Base-by-base conservation (phyloP, 2,329 filamentous ascomycete species). In the Claviceps pusilla region DNA sequence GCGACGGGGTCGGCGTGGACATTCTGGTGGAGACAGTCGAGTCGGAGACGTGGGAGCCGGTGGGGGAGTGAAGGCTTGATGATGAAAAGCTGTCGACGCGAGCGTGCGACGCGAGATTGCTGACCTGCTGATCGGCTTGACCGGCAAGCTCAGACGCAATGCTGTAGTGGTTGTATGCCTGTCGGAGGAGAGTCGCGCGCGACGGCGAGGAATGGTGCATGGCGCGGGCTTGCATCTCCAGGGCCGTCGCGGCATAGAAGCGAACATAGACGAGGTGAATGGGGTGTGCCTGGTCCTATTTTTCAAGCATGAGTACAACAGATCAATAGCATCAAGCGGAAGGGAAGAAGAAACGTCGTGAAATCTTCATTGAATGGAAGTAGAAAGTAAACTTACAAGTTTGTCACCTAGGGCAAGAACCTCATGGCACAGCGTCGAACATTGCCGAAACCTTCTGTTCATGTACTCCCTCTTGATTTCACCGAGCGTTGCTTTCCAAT, bases 171-270 rank as follows among this genome's bases (percentile, higher is more conserved):
- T 66, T 63, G 50, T 73, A 73, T 5, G 78, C 77, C 58, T 79
- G 73, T 41, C 71, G 67, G 6, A 82, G 69, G 7, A 82, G 68
- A 53, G 64, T 71, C 39, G 66, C 66, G 48, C 77, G 74, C 57
- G 74, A 70, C 2, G 71, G 64, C 0, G 75, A 75, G 2, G 69
- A 70, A 11, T 70, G 65, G 16, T 71, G 71, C 7, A 79, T 66
- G 41, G 72, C 69, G 33, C 73, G 71, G 1, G 77, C 77, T 59
- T 77, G 77, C 68, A 76, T 75, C 60, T 82, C 79, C 46, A 79
- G 71, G 14, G 78, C 76, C n/a, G 71, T 75, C 24, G 79, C 79
- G n/a, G 78, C 78, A 57, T 81, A 82, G 63, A 82, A 81, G 62
- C 79, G 74, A 6, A 82, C 70, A 57, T 79, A 80, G 58, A 82